Percentiles rank a stretch among this genome's conserved stretches.
Evolutionary conservation across 2,329 filamentous ascomycete genomes (phyloP).

Genomic region (Helotiales sp.): DNA sequence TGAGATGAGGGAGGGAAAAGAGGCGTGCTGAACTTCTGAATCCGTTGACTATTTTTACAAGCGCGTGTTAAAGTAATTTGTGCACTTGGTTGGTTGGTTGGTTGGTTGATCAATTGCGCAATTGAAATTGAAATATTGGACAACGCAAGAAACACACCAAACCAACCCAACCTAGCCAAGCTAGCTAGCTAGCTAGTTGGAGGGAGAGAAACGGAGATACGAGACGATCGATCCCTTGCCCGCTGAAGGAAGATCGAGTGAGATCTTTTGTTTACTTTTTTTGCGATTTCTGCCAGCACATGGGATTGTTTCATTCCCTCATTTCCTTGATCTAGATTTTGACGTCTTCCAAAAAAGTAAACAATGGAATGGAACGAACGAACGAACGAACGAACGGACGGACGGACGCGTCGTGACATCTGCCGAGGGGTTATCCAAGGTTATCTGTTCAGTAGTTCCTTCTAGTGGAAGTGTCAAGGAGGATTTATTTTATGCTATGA

Average conservation of each 20-base stretch:
- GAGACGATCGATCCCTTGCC: not conserved
- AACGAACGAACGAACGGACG: too few relatives aligned
- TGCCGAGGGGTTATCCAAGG: conserved; percentile 2
- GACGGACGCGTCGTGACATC: not conserved
- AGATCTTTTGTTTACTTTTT: conserved; percentile 10
- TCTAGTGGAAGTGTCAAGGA: not conserved
- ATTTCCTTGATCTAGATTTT: not conserved
- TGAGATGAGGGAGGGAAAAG: not conserved
- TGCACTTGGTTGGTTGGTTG: not conserved
- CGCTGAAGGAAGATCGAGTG: conserved; percentile 1
- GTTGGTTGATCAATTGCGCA: not conserved
- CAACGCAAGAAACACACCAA: too few relatives aligned
- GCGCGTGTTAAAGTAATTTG: not conserved
- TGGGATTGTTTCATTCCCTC: not conserved
- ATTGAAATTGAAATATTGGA: too few relatives aligned
- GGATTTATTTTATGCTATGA: not conserved
- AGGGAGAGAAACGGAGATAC: not conserved
- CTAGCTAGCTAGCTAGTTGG: not conserved
- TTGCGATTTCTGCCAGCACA: not conserved
- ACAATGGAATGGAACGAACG: too few relatives aligned
- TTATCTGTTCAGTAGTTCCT: too few relatives aligned
- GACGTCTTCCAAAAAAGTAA: not conserved
- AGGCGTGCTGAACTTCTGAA: conserved; percentile 1
- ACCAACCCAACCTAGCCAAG: not conserved
- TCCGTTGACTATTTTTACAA: not conserved